These are phyloP conservation scores for Penicillium rolfsii DNA, from an alignment of 2,329 filamentous ascomycete species.

Conservation along the genomic window DNA sequence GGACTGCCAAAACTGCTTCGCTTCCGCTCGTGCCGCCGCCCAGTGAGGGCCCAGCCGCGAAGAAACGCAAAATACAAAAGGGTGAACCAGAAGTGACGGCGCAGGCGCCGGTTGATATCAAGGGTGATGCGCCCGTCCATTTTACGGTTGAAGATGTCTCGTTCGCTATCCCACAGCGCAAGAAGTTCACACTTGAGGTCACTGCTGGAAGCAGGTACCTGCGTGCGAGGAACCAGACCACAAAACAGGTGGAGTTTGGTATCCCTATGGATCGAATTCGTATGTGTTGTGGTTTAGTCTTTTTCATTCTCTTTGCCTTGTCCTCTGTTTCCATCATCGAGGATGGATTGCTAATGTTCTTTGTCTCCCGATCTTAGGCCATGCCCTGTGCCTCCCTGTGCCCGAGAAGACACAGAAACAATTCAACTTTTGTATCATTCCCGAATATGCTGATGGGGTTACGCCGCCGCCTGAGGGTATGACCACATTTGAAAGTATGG, in stretches of 20 bases:
- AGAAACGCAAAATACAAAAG: conserved; percentile 57
- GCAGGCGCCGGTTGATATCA: conserved; percentile 38
- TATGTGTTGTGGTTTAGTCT: conserved; percentile 33
- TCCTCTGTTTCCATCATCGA: background rate
- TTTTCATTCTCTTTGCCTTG: background rate
- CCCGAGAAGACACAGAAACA: conserved; percentile 67
- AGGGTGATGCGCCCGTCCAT: conserved; percentile 39
- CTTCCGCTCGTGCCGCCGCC: conserved; percentile 32
- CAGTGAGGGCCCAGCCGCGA: conserved; percentile 43
- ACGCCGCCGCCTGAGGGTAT: conserved; percentile 48
- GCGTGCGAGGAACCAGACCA: conserved; percentile 54
- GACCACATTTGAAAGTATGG: conserved; percentile 56
- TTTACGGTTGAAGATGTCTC: conserved; percentile 60
- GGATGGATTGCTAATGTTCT: conserved; percentile 13
- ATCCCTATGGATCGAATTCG: conserved; percentile 55
- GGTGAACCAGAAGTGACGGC: conserved; percentile 33
- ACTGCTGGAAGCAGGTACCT: conserved; percentile 49
- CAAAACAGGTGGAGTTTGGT: conserved; percentile 58
- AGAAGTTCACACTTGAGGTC: conserved; percentile 66
- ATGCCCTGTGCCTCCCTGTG: conserved; percentile 64
- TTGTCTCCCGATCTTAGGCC: conserved; percentile 42
- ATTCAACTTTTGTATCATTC: conserved; percentile 65
- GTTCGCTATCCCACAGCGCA: conserved; percentile 64
- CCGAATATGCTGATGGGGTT: conserved; percentile 55
- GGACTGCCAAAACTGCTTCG: conserved; percentile 31